A percentile compares a stretch with the other conserved stretches of the same genome.
phyloP scores from a whole-genome alignment of 2,329 filamentous ascomycete genomes.

The Pseudogymnoascus sp. region DNA sequence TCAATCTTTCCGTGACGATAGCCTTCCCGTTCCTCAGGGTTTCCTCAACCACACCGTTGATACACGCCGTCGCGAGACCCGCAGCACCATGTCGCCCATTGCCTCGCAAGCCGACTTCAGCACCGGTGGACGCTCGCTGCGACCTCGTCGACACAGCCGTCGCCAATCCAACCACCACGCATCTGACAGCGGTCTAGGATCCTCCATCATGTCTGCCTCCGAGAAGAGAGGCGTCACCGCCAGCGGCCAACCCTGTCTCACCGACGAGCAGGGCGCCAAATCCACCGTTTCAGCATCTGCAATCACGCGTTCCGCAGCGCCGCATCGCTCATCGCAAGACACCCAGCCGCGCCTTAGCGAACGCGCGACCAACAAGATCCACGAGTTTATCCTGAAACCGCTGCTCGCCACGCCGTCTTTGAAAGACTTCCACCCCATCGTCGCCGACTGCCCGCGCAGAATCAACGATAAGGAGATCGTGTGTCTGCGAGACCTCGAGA shows the following conservation, averaged over 20 bases:
- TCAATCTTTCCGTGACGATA: slow-evolving; percentile 45
- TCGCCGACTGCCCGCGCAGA: slow-evolving; percentile 69
- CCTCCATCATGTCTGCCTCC: slow-evolving; percentile 61
- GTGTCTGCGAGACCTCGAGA: slow-evolving; percentile 88
- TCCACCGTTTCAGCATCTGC: slow-evolving; percentile 42
- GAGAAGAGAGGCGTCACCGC: slow-evolving; percentile 40
- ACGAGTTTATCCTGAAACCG: slow-evolving; percentile 69
- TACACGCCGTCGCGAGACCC: slow-evolving; percentile 31
- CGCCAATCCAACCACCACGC: slow-evolving; percentile 58
- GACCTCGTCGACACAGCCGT: slow-evolving; percentile 41
- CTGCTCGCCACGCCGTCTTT: slow-evolving; percentile 65
- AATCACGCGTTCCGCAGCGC: slow-evolving; percentile 53
- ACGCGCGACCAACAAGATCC: slow-evolving; percentile 68
- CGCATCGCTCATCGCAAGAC: slow-evolving; percentile 38
- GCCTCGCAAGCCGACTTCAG: slow-evolving; percentile 30
- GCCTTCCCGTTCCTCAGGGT: slow-evolving; percentile 51
- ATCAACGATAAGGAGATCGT: slow-evolving; percentile 80
- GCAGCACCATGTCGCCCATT: slow-evolving; percentile 33
- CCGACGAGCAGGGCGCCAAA: slow-evolving; percentile 34
- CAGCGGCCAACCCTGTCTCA: slow-evolving; percentile 27
- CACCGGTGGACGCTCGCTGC: slow-evolving; percentile 44
- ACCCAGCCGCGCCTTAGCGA: slow-evolving; percentile 56
- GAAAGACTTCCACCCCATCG: slow-evolving; percentile 72
- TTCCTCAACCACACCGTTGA: slow-evolving; percentile 51
- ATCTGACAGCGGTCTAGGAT: slow-evolving; percentile 83